Conservation (phyloP, 352 stramenopile genomes). For the Phytopythium montanum region DNA sequence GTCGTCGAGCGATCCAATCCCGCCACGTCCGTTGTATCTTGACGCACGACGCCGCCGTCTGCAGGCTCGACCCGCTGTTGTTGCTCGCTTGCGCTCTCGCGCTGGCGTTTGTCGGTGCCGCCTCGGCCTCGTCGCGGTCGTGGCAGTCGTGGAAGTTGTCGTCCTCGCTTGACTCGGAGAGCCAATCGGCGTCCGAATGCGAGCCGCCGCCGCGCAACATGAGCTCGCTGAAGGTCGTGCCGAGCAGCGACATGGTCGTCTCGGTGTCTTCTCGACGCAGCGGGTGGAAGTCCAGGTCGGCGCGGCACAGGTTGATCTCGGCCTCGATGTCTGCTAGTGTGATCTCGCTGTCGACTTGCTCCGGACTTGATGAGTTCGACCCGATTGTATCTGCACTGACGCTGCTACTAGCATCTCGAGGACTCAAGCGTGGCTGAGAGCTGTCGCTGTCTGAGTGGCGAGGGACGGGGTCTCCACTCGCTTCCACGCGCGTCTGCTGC, state of each 20-base stretch:
- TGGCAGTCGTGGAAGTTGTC: slow-evolving; percentile 8
- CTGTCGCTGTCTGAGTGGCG: background rate
- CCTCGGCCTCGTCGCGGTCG: background rate
- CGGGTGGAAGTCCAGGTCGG: background rate
- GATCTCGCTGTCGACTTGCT: background rate
- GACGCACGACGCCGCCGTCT: slow-evolving; percentile 4
- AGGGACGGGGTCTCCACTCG: background rate
- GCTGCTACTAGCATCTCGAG: background rate
- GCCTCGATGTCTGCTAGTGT: slow-evolving; percentile 1
- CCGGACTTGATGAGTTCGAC: background rate
- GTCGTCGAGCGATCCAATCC: slow-evolving; percentile 7
- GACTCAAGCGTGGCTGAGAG: background rate
- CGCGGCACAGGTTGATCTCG: slow-evolving; percentile 1
- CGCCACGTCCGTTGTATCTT: slow-evolving; percentile 18
- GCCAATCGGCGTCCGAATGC: background rate
- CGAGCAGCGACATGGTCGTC: slow-evolving; percentile 21
- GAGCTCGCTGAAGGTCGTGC: slow-evolving; percentile 17
- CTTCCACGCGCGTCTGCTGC: background rate
- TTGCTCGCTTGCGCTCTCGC: background rate
- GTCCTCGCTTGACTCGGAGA: slow-evolving; percentile 4
- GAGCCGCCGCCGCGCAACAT: slow-evolving; percentile 1
- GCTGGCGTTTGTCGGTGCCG: too few species aligned
- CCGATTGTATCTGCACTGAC: background rate
- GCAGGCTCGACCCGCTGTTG: background rate
- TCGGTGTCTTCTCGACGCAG: slow-evolving; percentile 26